Evolutionary conservation across 139 green algal species (phyloP).

Genomic region (Micromonas pusilla): DNA sequence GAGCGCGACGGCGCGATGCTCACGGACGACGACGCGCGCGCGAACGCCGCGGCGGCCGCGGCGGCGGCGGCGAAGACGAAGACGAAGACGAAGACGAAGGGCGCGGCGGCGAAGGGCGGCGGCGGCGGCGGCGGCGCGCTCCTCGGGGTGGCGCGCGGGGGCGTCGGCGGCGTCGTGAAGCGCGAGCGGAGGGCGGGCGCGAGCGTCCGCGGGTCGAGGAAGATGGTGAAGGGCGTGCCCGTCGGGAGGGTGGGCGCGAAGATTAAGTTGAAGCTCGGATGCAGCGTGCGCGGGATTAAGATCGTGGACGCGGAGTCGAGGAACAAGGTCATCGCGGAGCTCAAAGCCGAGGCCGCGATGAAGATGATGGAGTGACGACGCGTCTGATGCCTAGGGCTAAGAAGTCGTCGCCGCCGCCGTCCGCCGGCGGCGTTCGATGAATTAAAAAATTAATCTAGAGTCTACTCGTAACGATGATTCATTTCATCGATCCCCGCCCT

Average conservation of each 20-base stretch:
- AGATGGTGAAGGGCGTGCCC: neutral
- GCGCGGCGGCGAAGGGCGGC: neutral
- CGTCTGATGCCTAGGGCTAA: no score
- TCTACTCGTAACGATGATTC: constrained; percentile 1
- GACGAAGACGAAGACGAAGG: no score
- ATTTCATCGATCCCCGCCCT: neutral
- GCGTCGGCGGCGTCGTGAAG: neutral
- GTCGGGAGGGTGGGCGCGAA: neutral
- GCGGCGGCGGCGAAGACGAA: neutral
- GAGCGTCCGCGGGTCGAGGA: neutral
- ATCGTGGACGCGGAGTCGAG: neutral
- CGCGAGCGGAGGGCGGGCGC: neutral
- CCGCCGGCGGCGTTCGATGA: no score
- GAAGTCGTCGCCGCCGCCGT: no score
- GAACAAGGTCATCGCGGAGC: neutral
- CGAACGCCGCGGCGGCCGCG: neutral
- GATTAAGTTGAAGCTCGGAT: neutral
- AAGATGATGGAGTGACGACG: neutral
- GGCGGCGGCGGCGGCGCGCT: neutral
- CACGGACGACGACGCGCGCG: neutral
- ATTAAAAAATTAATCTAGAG: neutral
- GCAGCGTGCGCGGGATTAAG: neutral
- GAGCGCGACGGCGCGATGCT: neutral
- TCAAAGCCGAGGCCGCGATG: constrained; percentile 9
- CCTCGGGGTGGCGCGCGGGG: neutral